Conservation (phyloP, 768 basidiomycete genomes). For the Tricholoma matsutake region DNA sequence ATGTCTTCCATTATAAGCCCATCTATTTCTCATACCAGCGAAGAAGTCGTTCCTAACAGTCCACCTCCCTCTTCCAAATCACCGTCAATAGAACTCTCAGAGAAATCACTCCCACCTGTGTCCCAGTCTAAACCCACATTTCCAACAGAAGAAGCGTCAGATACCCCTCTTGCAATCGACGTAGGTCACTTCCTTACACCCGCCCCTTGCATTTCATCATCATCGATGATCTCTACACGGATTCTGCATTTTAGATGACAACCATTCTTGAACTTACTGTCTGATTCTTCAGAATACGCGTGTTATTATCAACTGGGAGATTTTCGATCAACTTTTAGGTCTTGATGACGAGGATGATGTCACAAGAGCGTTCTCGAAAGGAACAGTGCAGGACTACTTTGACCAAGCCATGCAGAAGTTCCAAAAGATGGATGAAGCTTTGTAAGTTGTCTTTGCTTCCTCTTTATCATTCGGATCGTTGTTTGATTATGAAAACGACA, state of each 20-base stretch:
- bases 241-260: slow-evolving; percentile 1
- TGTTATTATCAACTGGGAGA: slow-evolving; percentile 70
- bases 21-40: neutral
- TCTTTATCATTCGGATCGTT: slow-evolving; percentile 2
- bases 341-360: slow-evolving; percentile 70
- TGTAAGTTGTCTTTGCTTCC: slow-evolving; percentile 61
- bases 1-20: neutral
- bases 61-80: neutral
- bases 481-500: slow-evolving; percentile 24
- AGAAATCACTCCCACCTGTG: neutral
- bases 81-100: neutral
- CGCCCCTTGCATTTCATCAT: neutral
- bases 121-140: neutral
- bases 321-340: slow-evolving; percentile 84
- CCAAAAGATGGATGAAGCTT: slow-evolving; percentile 65
- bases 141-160: neutral
- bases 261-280: neutral
- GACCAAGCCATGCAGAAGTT: slow-evolving; percentile 78
- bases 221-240: slow-evolving; percentile 4
- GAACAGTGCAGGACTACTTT: slow-evolving; percentile 81
- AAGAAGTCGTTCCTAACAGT: neutral
- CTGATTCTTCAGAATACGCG: neutral
- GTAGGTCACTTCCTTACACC: slow-evolving; percentile 1
- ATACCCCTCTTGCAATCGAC: neutral
- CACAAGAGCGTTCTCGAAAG: slow-evolving; percentile 65